A percentile compares a stretch with the other conserved stretches of the same genome.
These are phyloP conservation scores for Buxus sempervirens DNA, from an alignment of 164 flowering plant genomes.

Conservation along the genomic window DNA sequence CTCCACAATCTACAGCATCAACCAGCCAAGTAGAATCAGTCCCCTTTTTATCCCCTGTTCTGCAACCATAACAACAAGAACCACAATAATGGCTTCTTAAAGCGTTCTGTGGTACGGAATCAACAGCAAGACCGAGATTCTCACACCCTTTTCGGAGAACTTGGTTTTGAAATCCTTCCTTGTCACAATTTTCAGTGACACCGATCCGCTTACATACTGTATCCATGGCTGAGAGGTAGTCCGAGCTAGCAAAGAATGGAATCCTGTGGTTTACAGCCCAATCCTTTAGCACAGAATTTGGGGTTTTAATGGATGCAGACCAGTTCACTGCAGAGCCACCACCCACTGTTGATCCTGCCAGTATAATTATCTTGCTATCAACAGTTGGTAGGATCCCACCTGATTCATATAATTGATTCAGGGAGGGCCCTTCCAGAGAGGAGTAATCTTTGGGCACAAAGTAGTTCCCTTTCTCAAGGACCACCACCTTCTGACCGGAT, in stretches of 20 bases:
- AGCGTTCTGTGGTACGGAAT: constrained; percentile 54
- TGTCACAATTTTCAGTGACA: constrained; percentile 43
- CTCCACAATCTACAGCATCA: constrained; percentile 61
- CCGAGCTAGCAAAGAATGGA: constrained; percentile 32
- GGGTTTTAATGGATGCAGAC: constrained; percentile 72
- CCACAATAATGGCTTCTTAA: constrained; percentile 65
- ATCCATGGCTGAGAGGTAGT: constrained; percentile 63
- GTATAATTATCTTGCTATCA: constrained; percentile 33
- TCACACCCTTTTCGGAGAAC: constrained; percentile 63
- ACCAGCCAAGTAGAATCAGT: constrained; percentile 73
- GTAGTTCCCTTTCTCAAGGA: constrained; percentile 70
- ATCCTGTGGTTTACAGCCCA: constrained; percentile 48
- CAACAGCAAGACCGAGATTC: constrained; percentile 50
- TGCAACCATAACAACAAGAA: constrained; percentile 61
- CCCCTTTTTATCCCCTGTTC: constrained; percentile 58
- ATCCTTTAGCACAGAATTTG: constrained; percentile 40
- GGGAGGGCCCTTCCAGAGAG: constrained; percentile 57
- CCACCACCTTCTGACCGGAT: constrained; percentile 54
- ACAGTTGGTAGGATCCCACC: constrained; percentile 42
- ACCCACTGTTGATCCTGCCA: constrained; percentile 71
- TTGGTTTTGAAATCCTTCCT: constrained; percentile 69
- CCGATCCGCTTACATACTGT: constrained; percentile 54
- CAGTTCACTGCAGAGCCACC: constrained; percentile 80
- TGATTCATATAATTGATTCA: constrained; percentile 45
- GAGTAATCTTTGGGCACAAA: constrained; percentile 48